phyloP scores from a whole-genome alignment of 2,329 filamentous ascomycete species.

The Colletotrichum falcatum region DNA sequence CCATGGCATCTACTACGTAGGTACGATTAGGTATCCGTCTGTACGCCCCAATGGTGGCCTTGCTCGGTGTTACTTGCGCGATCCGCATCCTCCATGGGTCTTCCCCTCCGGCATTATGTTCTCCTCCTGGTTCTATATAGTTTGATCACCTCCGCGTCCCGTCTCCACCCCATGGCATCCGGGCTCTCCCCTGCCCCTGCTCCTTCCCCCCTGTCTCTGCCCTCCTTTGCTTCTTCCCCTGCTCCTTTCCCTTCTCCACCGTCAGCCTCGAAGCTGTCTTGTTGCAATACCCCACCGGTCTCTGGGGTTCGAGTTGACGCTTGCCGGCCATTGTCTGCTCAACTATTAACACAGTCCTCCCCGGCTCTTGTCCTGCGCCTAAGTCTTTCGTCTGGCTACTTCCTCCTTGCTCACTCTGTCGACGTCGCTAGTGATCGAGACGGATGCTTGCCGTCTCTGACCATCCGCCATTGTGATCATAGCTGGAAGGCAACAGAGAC shows the following conservation, averaged over 20 bases:
- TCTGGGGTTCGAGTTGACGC: constrained; percentile 25
- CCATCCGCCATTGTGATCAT: background rate
- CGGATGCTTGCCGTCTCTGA: constrained; percentile 12
- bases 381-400: constrained; percentile 7
- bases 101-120: constrained; percentile 34
- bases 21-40: too few relatives aligned
- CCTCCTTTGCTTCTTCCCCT: constrained; percentile 16
- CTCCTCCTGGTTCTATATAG: constrained; percentile 39
- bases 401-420: constrained; percentile 20
- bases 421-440: constrained; percentile 23
- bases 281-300: constrained; percentile 34
- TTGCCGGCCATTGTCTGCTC: constrained; percentile 14
- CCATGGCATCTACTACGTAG: constrained; percentile 22
- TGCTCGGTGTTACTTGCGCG: constrained; percentile 27
- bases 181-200: constrained; percentile 34
- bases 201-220: constrained; percentile 23
- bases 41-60: constrained; percentile 23
- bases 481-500: background rate
- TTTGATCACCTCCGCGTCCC: constrained; percentile 37
- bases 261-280: constrained; percentile 35
- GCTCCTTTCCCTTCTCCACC: constrained; percentile 20
- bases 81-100: constrained; percentile 21
- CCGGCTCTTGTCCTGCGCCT: constrained; percentile 5
- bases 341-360: constrained; percentile 25
- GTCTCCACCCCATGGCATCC: constrained; percentile 30